Percentiles rank a stretch among this genome's conserved stretches.
Evolutionary conservation across 1,284 basidiomycete species (phyloP).

Genomic region (Trametes versicolor): DNA sequence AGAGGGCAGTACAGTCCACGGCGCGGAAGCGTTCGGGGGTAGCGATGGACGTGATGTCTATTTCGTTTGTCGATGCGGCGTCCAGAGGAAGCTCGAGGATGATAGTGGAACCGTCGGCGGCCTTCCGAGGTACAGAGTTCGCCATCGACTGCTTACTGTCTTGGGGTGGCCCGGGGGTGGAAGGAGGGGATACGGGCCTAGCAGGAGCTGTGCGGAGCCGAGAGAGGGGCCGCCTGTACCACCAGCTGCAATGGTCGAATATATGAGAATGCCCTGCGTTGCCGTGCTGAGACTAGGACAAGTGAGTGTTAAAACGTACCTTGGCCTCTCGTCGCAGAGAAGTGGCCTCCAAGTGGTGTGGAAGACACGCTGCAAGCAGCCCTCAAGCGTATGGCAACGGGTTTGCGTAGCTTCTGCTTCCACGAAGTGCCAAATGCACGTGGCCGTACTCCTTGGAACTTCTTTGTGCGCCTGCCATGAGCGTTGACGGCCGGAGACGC

Average conservation of each 20-base stretch:
- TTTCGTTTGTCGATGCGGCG: not conserved
- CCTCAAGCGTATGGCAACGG: no score
- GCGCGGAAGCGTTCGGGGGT: conserved; percentile 10
- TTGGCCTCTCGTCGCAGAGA: not conserved
- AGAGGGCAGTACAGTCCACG: not conserved
- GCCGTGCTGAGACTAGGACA: not conserved
- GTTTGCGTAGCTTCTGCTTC: not conserved
- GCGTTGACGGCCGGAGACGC: not conserved
- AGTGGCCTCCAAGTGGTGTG: not conserved
- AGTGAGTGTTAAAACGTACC: not conserved
- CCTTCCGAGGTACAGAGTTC: not conserved
- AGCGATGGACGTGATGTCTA: conserved; percentile 2
- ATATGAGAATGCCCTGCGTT: no score
- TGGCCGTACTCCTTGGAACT: not conserved
- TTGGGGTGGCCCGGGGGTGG: not conserved
- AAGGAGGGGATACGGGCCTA: not conserved
- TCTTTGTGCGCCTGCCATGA: not conserved
- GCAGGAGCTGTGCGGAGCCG: not conserved
- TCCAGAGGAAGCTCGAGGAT: not conserved
- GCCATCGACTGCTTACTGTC: not conserved
- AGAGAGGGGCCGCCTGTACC: not conserved
- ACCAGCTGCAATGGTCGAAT: no score
- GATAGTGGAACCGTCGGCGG: not conserved
- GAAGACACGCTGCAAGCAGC: no score
- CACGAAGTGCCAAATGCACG: not conserved